These are phyloP conservation scores for Paramecium primaurelia DNA, from an alignment of 73 alveolate species.

Conservation along the genomic window DNA sequence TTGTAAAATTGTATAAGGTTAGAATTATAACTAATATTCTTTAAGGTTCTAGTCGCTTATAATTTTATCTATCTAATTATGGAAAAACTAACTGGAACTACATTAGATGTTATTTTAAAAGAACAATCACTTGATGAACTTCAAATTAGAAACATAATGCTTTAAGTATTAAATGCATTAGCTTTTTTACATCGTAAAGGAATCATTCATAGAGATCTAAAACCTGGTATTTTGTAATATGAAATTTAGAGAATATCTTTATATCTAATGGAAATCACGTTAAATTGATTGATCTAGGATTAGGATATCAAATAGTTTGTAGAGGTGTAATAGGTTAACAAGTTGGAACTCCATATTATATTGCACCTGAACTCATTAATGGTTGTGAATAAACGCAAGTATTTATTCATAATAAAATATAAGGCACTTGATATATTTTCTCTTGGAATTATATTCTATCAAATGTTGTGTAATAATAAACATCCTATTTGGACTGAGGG, in stretches of 20 bases:
- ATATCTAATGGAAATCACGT: not conserved
- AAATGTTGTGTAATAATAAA: not conserved
- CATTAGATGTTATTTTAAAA: not conserved
- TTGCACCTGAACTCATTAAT: not conserved
- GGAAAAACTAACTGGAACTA: not conserved
- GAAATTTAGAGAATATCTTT: not conserved
- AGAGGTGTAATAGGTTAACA: not conserved
- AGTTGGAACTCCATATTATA: conserved; percentile 27
- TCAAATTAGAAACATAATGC: conserved; percentile 14
- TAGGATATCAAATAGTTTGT: not conserved
- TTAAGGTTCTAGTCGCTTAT: conserved; percentile 26
- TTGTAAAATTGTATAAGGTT: conserved; percentile 1
- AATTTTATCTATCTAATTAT: not conserved
- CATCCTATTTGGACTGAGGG: not conserved
- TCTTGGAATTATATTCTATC: not conserved
- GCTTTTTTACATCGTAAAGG: conserved; percentile 41
- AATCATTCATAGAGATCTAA: conserved; percentile 49
- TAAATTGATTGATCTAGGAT: not conserved
- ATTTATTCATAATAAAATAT: not conserved
- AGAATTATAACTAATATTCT: not conserved
- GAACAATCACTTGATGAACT: not conserved
- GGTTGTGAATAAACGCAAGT: conserved; percentile 20
- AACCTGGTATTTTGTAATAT: not conserved
- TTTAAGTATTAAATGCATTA: not conserved
- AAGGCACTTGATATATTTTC: conserved; percentile 10